Conservation (phyloP, 2,329 filamentous ascomycete species). For the Tolypocladium pustulatum region DNA sequence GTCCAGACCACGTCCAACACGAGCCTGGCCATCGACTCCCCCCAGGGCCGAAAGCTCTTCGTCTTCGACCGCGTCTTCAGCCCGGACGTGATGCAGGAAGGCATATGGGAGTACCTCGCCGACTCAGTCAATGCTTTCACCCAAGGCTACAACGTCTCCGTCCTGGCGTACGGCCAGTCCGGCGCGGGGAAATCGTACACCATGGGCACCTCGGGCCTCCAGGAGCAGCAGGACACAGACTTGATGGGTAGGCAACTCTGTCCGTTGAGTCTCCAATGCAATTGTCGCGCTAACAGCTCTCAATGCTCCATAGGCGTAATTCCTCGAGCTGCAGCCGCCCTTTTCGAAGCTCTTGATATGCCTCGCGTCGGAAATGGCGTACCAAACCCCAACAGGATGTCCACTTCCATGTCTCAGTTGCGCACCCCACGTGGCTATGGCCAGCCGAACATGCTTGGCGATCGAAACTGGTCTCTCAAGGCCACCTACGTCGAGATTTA, state of each 20-base stretch:
- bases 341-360: slow-evolving; percentile 80
- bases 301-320: slow-evolving; percentile 62
- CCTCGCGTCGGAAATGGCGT: slow-evolving; percentile 35
- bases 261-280: not conserved
- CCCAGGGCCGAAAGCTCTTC: slow-evolving; percentile 88
- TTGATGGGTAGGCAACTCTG: slow-evolving; percentile 56
- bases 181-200: slow-evolving; percentile 97
- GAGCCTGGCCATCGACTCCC: slow-evolving; percentile 77
- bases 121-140: slow-evolving; percentile 86
- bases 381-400: slow-evolving; percentile 38
- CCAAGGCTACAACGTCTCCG: slow-evolving; percentile 96
- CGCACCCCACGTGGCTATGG: slow-evolving; percentile 66
- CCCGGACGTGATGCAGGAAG: slow-evolving; percentile 73
- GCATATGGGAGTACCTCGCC: slow-evolving; percentile 85
- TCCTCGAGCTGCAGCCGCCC: slow-evolving; percentile 71
- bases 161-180: slow-evolving; percentile 94
- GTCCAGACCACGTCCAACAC: slow-evolving; percentile 82
- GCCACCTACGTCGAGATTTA: slow-evolving; percentile 97
- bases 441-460: slow-evolving; percentile 36
- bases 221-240: slow-evolving; percentile 59
- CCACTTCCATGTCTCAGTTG: slow-evolving; percentile 59
- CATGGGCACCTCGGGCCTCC: slow-evolving; percentile 89
- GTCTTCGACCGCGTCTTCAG: slow-evolving; percentile 93
- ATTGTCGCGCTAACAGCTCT: not conserved
- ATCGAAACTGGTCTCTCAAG: slow-evolving; percentile 82